These are phyloP conservation scores for Lodderomyces orthopsilosis DNA, from an alignment of 1,139 yeast genomes.

Conservation along the genomic window DNA sequence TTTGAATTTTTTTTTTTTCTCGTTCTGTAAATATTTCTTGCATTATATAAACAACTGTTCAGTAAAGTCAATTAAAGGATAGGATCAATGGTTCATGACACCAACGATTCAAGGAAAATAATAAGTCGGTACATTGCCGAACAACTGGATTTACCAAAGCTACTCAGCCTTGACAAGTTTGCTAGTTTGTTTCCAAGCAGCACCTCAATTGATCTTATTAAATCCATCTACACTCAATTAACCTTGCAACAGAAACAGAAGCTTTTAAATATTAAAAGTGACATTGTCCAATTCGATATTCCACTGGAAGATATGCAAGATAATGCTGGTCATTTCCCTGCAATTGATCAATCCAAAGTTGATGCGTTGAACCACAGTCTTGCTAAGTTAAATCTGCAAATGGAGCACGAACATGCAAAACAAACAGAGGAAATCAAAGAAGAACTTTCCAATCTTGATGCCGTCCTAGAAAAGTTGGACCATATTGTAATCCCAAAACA, in stretches of 20 bases:
- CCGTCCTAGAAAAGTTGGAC: not conserved
- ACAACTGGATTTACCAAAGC: conserved; percentile 13
- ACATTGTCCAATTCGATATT: conserved; percentile 22
- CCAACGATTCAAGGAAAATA: not conserved
- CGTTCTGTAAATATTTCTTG: conserved; percentile 1
- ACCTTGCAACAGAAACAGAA: conserved; percentile 19
- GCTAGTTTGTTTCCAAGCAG: conserved; percentile 12
- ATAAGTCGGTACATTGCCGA: conserved; percentile 13
- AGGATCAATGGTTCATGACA: not conserved
- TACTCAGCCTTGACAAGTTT: conserved; percentile 11
- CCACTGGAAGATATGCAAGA: conserved; percentile 19
- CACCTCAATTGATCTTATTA: conserved; percentile 6
- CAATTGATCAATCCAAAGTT: conserved; percentile 5
- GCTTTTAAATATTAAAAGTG: conserved; percentile 14
- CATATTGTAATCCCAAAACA: conserved; percentile 2
- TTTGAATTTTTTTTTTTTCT: conserved; percentile 1
- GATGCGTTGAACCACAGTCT: conserved; percentile 4
- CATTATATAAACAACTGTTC: not conserved
- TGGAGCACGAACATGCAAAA: not conserved
- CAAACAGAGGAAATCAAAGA: not conserved
- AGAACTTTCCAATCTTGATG: not conserved
- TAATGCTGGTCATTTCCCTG: conserved; percentile 4
- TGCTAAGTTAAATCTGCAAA: not conserved
- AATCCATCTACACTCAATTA: conserved; percentile 19
- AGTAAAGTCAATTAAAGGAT: not conserved